These are phyloP conservation scores for Russula sp. DNA, from an alignment of 768 basidiomycete species.

Conservation along the genomic window DNA sequence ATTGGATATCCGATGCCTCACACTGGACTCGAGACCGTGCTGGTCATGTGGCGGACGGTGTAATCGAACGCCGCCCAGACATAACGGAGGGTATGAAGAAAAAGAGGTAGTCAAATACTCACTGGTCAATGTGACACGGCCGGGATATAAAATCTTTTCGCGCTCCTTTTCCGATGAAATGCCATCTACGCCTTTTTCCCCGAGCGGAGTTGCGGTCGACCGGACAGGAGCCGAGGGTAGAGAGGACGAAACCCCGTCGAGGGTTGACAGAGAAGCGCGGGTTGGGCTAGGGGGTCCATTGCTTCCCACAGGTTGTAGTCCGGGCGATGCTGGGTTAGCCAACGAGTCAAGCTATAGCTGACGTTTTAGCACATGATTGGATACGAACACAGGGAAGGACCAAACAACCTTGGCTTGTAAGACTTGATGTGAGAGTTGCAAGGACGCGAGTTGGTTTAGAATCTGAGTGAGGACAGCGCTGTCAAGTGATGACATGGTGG, in stretches of 20 bases:
- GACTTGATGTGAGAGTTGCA: conserved; percentile 73
- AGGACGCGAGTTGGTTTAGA: conserved; percentile 61
- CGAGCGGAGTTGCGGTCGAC: conserved; percentile 16
- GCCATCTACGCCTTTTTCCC: conserved; percentile 26
- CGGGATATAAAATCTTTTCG: conserved; percentile 76
- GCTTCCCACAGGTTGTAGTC: conserved; percentile 38
- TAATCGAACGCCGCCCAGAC: not conserved
- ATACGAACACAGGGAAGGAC: conserved; percentile 10
- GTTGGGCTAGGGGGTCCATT: conserved; percentile 35
- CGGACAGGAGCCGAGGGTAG: conserved; percentile 33
- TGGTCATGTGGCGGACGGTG: not conserved
- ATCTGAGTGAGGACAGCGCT: conserved; percentile 72
- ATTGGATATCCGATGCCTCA: conserved; percentile 6
- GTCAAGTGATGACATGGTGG: conserved; percentile 22
- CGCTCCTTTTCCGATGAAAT: conserved; percentile 54
- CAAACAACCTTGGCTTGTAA: conserved; percentile 69
- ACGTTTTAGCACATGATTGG: not conserved
- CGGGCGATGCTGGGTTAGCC: conserved; percentile 34
- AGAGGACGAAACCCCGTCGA: conserved; percentile 35
- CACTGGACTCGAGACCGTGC: not conserved
- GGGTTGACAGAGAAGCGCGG: conserved; percentile 35
- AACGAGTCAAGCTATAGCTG: conserved; percentile 51
- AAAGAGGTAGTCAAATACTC: conserved; percentile 35
- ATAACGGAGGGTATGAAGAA: conserved; percentile 24
- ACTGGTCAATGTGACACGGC: conserved; percentile 83